A percentile compares a stretch with the other conserved stretches of the same genome.
Evolutionary conservation across 2,329 filamentous ascomycete species (phyloP).

Genomic region (Cadophora luteo-olivacea): DNA sequence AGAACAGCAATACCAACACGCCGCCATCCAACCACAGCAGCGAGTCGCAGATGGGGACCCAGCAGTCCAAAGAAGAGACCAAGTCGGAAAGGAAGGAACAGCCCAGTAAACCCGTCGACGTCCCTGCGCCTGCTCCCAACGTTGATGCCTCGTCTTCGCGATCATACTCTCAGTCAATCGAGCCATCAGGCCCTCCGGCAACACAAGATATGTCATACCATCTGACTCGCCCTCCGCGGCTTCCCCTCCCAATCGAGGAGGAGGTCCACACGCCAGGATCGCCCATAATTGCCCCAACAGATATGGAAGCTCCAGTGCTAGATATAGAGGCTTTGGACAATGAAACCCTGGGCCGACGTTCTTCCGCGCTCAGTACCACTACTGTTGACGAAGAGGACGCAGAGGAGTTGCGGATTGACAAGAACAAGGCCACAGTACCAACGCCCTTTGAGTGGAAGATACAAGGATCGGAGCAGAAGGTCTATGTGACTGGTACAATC

Average conservation of each 20-base stretch:
- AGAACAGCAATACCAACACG: slow-evolving; percentile 27
- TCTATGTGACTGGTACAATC: slow-evolving; percentile 97
- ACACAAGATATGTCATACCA: slow-evolving; percentile 60
- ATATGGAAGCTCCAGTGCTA: slow-evolving; percentile 48
- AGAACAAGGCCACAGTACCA: slow-evolving; percentile 79
- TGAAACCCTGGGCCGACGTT: slow-evolving; percentile 52
- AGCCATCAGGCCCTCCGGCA: slow-evolving; percentile 52
- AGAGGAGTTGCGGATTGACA: slow-evolving; percentile 78
- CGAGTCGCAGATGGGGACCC: slow-evolving; percentile 35
- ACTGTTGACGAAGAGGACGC: slow-evolving; percentile 81
- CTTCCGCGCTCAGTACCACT: slow-evolving; percentile 65
- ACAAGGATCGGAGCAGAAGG: slow-evolving; percentile 81
- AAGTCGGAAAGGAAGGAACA: slow-evolving; percentile 48
- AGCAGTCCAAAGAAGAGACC: slow-evolving; percentile 41
- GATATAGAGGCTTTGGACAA: slow-evolving; percentile 56
- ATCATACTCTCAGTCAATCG: slow-evolving; percentile 55
- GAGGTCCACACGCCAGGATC: slow-evolving; percentile 89
- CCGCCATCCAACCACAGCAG: slow-evolving; percentile 34
- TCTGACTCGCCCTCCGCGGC: slow-evolving; percentile 78
- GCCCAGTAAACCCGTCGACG: slow-evolving; percentile 65
- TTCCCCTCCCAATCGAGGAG: slow-evolving; percentile 93
- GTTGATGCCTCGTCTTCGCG: slow-evolving; percentile 36
- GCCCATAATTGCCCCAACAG: slow-evolving; percentile 79
- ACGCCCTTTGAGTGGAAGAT: slow-evolving; percentile 82
- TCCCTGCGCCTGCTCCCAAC: slow-evolving; percentile 45